These are phyloP conservation scores for Daldinia bambusicola DNA, from an alignment of 495 filamentous ascomycete species.

Conservation along the genomic window DNA sequence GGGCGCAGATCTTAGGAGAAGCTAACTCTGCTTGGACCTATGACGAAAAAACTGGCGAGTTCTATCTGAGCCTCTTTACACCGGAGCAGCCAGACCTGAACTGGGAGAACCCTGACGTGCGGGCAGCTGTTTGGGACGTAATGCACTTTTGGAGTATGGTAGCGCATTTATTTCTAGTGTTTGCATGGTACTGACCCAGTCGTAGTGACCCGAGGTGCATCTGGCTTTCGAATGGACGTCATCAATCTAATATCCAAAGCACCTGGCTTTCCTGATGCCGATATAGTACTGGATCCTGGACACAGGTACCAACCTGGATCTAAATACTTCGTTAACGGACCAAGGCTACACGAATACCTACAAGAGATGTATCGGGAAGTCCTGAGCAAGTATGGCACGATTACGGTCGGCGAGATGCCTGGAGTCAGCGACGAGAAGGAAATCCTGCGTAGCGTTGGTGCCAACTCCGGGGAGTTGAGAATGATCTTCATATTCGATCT, in stretches of 20 bases:
- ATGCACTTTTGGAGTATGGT: conserved; percentile 66
- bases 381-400: conserved; percentile 66
- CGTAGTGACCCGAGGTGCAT: conserved; percentile 61
- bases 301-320: conserved; percentile 63
- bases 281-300: conserved; percentile 56
- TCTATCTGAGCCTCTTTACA: conserved; percentile 70
- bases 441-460: conserved; percentile 63
- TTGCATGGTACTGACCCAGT: neutral
- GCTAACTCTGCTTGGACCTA: conserved; percentile 68
- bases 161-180: neutral
- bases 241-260: conserved; percentile 74
- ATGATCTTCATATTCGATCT: conserved; percentile 75
- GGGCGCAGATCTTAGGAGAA: conserved; percentile 66
- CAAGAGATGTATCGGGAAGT: conserved; percentile 63
- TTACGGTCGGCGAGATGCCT: conserved; percentile 74
- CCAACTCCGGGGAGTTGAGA: conserved; percentile 65
- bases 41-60: conserved; percentile 65
- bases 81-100: conserved; percentile 71
- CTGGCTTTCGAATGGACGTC: conserved; percentile 73
- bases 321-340: conserved; percentile 67
- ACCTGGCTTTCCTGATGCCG: conserved; percentile 66
- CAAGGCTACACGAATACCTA: conserved; percentile 69
- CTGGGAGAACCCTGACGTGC: conserved; percentile 69
- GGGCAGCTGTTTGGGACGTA: conserved; percentile 65
- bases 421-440: conserved; percentile 62